Base-by-base conservation (phyloP, 2,329 filamentous ascomycete genomes). In the Nothopassalora personata region DNA sequence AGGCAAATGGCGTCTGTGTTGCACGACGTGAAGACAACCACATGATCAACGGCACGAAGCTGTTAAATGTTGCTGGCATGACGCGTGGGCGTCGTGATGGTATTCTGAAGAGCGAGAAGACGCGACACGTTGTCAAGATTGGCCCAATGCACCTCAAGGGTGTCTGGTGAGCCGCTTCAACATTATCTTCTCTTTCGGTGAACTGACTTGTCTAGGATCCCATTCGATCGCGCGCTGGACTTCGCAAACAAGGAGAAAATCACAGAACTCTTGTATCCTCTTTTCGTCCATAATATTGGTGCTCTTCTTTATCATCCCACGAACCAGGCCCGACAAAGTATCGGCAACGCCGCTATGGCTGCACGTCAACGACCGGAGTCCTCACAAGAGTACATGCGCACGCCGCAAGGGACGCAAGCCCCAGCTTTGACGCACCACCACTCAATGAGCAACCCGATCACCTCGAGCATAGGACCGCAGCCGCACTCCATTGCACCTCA, bases 161-260 rank as follows among this genome's bases (percentile, higher is more conserved):
- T 71, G 92, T 96, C 66, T 96, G 92, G 91, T 95, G 82, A 79
- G 88, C 53, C 58, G 28, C 4, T 8, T 11, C 6, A 27, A 19
- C 15, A 49, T 10, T 55, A 23, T 7, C 36, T 27, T 46, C n/a
- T 28, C 4, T 31, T 8, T 43, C 18, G 18, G 18, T 55, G 28
- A 47, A 53, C 27, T 56, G 28, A 33, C 19, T 15, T 18, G 15
- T 28, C 51, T 67, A 97, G 92, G 92, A 99, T 99, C 70, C 94
- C 94, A 1, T 97, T 96, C 69, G 94, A 97, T 68, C 88, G 94
- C 66, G 94, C 94, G n/a, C 79, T 99, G 56, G 94, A 97, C 70
- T 97, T 99, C 73, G 94, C 94, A 65, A 99, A 99, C 80, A 97
- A 97, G 82, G 94, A 99, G 76, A 97, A 97, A 79, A 99, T 97